Base-by-base conservation (phyloP, 2,329 filamentous ascomycete species). In the Aspergillus amoenus region DNA sequence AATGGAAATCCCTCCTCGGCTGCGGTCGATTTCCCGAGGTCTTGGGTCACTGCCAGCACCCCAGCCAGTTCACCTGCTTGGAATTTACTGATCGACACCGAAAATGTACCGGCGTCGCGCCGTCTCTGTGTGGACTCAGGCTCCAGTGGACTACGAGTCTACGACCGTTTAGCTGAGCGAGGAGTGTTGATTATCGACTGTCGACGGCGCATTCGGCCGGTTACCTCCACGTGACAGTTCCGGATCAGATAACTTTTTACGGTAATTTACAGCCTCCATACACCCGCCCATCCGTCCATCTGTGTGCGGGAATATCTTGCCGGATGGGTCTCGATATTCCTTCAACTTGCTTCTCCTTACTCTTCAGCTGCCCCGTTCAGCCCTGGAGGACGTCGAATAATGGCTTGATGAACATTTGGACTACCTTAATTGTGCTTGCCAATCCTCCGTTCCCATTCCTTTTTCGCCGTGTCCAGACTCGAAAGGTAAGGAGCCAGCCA, bases 231-330 rank as follows among this genome's bases (percentile, higher is more conserved):
- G 34, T 40, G 34, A 40, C 47, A 27, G 15, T 46, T 55, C 56
- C 63, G 61, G 63, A 65, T 65, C 61, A 65, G 63, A 65, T 65
- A 65, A 65, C 58, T 56, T 30, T 39, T 32, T 53, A 42, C 32
- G 50, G 54, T 51, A 50, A 48, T 48, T 48, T 48, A 46, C 43
- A 45, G 22, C 8, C 12, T 13, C 12, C 42, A 21, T 44, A 44
- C 42, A 8, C 9, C 37, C 17, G 1, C 3, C 37, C 15, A 17
- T n/a, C 13, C 37, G 17, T 18, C 40, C 18, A 42, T 18, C 4
- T 32, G 8, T 32, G 22, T 13, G 42, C 15, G 17, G 21, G 21
- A 30, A 9, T 30, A 21, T 43, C n/a, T 43, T n/a, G 11, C 41
- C 41, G 17, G 18, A 43, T n/a, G 45, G n/a, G 37, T 53, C 34